These are phyloP conservation scores for Cercophora samala DNA, from an alignment of 495 filamentous ascomycete species.

Conservation along the genomic window DNA sequence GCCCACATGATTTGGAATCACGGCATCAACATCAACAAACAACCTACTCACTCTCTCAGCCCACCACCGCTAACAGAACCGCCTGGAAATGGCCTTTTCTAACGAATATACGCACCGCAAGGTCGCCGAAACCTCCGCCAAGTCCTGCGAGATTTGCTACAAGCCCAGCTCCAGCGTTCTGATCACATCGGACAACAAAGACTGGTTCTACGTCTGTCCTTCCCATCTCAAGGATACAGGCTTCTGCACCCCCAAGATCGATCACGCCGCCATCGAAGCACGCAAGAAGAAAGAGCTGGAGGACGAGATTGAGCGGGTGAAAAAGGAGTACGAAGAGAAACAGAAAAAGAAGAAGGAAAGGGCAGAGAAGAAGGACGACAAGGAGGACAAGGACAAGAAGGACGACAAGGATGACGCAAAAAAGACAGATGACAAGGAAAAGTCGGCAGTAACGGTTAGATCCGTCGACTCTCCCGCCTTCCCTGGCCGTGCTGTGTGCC, in stretches of 20 bases:
- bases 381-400: conserved; percentile 52
- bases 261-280: conserved; percentile 68
- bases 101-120: conserved; percentile 86
- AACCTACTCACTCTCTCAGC: neutral
- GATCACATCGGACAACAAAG: conserved; percentile 89
- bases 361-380: conserved; percentile 40
- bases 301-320: conserved; percentile 67
- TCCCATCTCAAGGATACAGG: conserved; percentile 78
- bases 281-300: conserved; percentile 67
- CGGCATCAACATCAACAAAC: neutral
- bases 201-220: conserved; percentile 91
- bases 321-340: conserved; percentile 75
- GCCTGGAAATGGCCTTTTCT: conserved; percentile 51
- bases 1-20: neutral
- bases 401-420: conserved; percentile 41
- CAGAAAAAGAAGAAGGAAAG: conserved; percentile 57
- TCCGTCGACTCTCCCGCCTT: neutral
- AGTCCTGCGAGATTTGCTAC: conserved; percentile 86
- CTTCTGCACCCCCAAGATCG: conserved; percentile 77
- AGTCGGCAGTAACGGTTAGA: conserved; percentile 28
- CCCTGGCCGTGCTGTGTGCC: neutral
- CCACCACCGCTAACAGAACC: no score
- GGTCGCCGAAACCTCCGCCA: conserved; percentile 78
- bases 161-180: conserved; percentile 84
- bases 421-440: conserved; percentile 51